Evolutionary conservation across 2,329 filamentous ascomycete species (phyloP).

Genomic region (Phyllosticta paracitricarpa): DNA sequence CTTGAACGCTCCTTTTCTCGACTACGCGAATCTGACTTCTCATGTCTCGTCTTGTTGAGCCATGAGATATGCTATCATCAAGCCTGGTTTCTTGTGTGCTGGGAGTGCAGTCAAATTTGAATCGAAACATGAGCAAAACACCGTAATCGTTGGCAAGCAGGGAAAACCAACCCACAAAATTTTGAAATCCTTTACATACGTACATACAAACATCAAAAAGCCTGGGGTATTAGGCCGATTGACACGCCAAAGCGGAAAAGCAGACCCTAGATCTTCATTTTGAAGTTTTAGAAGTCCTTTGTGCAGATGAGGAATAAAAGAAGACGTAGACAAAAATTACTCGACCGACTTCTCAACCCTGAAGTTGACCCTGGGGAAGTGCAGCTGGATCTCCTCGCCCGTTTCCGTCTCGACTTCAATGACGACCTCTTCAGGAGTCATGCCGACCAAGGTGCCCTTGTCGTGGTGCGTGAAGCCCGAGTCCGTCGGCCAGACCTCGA

Average conservation of each 20-base stretch:
- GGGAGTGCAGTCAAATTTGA: too few relatives aligned
- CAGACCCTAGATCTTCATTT: background rate
- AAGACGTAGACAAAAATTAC: background rate
- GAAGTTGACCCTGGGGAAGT: slow-evolving; percentile 18
- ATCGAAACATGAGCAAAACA: too few relatives aligned
- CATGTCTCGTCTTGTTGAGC: too few relatives aligned
- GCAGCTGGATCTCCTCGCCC: slow-evolving; percentile 14
- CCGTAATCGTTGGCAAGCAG: too few relatives aligned
- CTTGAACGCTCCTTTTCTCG: too few relatives aligned
- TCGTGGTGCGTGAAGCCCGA: slow-evolving; percentile 21
- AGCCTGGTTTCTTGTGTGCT: too few relatives aligned
- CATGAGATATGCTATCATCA: too few relatives aligned
- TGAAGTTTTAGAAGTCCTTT: background rate
- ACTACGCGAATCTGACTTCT: too few relatives aligned
- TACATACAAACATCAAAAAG: background rate
- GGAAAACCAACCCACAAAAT: background rate
- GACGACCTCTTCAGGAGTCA: slow-evolving; percentile 19
- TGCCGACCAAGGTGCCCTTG: slow-evolving; percentile 18
- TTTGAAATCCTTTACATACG: background rate
- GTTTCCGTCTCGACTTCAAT: slow-evolving; percentile 13
- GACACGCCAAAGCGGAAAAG: background rate
- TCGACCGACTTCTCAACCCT: slow-evolving; percentile 12
- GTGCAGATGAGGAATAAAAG: background rate
- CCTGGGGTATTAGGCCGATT: background rate
- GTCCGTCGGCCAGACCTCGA: slow-evolving; percentile 33